These are phyloP conservation scores for Fusarium decemcellulare DNA, from an alignment of 2,329 filamentous ascomycete species.

Conservation along the genomic window DNA sequence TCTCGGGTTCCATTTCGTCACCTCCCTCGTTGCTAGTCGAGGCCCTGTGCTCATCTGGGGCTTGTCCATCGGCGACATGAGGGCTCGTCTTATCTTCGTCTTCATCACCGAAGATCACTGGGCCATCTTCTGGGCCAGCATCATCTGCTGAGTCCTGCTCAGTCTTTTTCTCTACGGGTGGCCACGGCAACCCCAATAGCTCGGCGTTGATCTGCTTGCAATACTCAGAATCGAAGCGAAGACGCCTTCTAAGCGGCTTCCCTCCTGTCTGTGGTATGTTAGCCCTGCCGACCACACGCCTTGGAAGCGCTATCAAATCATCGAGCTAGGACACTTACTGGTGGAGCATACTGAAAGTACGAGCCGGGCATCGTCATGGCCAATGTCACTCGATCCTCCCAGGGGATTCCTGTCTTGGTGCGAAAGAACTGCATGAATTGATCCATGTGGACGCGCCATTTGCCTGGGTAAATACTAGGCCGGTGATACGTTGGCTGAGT, in stretches of 20 bases:
- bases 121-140: background rate
- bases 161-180: conserved; percentile 27
- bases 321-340: conserved; percentile 53
- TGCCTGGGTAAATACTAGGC: conserved; percentile 55
- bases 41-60: background rate
- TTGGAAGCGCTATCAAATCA: too few species aligned
- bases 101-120: conserved; percentile 7
- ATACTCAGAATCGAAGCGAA: conserved; percentile 51
- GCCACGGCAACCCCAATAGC: conserved; percentile 48
- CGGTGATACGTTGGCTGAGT: conserved; percentile 54
- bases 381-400: conserved; percentile 67
- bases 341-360: conserved; percentile 62
- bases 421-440: conserved; percentile 71
- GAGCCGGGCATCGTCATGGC: conserved; percentile 49
- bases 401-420: conserved; percentile 69
- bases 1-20: background rate
- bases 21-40: background rate
- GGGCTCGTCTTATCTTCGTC: background rate
- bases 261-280: conserved; percentile 49
- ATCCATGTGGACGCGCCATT: conserved; percentile 60
- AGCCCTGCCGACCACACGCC: background rate
- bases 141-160: background rate
- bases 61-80: background rate
- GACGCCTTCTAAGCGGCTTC: conserved; percentile 55
- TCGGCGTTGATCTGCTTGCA: conserved; percentile 53